Evolutionary conservation across 495 filamentous ascomycete species (phyloP), one percentile per base, ranked within the genome.

Genomic region (Penicillium canariense): DNA sequence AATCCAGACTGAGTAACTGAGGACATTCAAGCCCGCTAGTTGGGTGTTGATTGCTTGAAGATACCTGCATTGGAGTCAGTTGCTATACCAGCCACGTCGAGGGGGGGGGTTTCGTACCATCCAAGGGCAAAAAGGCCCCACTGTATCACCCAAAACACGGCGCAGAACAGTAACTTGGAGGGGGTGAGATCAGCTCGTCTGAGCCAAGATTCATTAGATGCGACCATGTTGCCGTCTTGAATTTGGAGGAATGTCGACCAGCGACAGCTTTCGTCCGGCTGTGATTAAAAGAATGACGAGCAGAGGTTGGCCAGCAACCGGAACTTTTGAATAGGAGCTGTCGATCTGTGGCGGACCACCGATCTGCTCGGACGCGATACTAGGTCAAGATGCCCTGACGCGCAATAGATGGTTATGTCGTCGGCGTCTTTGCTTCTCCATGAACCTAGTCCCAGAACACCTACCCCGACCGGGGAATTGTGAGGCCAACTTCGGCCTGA

Each of bases 1-100:
- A 28, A 97, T 75, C 91, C 92, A 99, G 27, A 99, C 94, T 2
- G 92, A 97, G 67, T 81, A 97, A 40, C 77, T 73, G 40, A 99
- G 80, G 1, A 73, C 84, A 71, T 99, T 99, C 27, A 99, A 80
- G 20, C 78, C 81, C 4, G 84, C 85, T 22, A 99, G 74, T 46
- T 80, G 80, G 17, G 60, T 51, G 66, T 95, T 87, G 15, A 59
- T 55, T 44, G 65, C 77, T 77, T 98, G 94, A 56, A 89, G 82
- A 62, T 79, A 89, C 91, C 91, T 96, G 62, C 17, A 12, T 9
- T 14, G 18, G 26, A 3, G 44, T 66, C 10, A 42, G 20, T 44
- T 63, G 59, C 26, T 4, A 52, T 12, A 10, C 1, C 18, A 18
- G 9, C 34, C 23, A 14, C 8, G 1, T 50, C 34, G 23, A 7